Evolutionary conservation across 805 yeast species (phyloP).

Genomic region (Zygosaccharomyces bisporus): DNA sequence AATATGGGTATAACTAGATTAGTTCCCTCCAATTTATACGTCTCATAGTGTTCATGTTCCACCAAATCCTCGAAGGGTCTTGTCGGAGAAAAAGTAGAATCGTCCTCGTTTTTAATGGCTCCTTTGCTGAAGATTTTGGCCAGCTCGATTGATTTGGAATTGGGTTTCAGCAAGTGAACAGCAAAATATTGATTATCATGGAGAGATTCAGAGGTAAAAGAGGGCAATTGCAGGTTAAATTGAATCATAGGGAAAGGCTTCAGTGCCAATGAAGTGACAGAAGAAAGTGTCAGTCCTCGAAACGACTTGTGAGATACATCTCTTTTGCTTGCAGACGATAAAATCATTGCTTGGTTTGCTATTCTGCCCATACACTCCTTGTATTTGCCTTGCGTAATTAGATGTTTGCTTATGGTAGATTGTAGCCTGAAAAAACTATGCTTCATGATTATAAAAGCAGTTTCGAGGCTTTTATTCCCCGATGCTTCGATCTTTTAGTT

Average conservation of each 20-base stretch:
- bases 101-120: constrained; percentile 35
- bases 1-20: constrained; percentile 50
- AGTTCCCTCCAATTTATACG: constrained; percentile 24
- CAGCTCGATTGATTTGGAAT: constrained; percentile 47
- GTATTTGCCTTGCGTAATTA: constrained; percentile 27
- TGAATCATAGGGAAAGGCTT: constrained; percentile 75
- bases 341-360: constrained; percentile 53
- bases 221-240: constrained; percentile 83
- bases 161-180: constrained; percentile 70
- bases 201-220: constrained; percentile 67
- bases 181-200: constrained; percentile 61
- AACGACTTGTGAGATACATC: constrained; percentile 21
- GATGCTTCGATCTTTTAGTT: background rate
- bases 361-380: constrained; percentile 44
- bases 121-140: constrained; percentile 66
- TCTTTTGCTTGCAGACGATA: constrained; percentile 47
- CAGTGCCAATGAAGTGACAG: constrained; percentile 77
- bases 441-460: constrained; percentile 5
- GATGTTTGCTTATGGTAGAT: constrained; percentile 16
- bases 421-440: constrained; percentile 13
- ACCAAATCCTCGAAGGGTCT: constrained; percentile 52
- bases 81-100: constrained; percentile 34
- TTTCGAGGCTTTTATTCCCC: background rate
- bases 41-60: constrained; percentile 35
- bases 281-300: constrained; percentile 77